phyloP scores from a whole-genome alignment of 1,139 yeast species.

The Kodamaea ohmeri region DNA sequence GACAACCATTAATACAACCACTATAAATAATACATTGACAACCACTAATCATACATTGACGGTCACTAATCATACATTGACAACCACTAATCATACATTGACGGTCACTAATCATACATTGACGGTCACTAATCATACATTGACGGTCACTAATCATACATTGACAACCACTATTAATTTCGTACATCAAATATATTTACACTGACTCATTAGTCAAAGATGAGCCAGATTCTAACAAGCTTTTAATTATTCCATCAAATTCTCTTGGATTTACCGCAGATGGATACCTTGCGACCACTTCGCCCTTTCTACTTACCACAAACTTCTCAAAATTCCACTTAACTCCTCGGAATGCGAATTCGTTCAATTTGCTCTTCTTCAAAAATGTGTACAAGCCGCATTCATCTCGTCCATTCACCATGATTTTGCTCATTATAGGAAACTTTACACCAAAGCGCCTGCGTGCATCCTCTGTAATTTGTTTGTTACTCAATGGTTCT shows the following conservation, averaged over 20 bases:
- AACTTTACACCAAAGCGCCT: constrained; percentile 58
- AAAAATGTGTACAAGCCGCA: constrained; percentile 32
- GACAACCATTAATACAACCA: too few relatives aligned
- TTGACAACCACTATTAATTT: too few relatives aligned
- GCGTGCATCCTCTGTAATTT: constrained; percentile 64
- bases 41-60: too few relatives aligned
- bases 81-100: too few relatives aligned
- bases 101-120: too few relatives aligned
- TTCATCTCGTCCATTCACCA: constrained; percentile 36
- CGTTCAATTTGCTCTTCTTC: constrained; percentile 40
- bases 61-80: too few relatives aligned
- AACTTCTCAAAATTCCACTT: constrained; percentile 98
- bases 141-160: too few relatives aligned
- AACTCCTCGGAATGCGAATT: constrained; percentile 74
- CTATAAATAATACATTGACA: too few relatives aligned
- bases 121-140: too few relatives aligned
- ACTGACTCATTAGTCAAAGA: too few relatives aligned
- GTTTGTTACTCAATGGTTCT: constrained; percentile 73
- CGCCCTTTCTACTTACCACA: constrained; percentile 66
- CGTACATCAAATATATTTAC: too few relatives aligned
- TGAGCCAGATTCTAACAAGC: constrained; percentile 41
- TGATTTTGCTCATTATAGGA: constrained; percentile 37
- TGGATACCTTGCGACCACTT: constrained; percentile 67
- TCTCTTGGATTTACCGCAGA: constrained; percentile 66
- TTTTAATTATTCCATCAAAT: constrained; percentile 48